Percentiles rank a stretch among this genome's conserved stretches.
Evolutionary conservation across 2,329 filamentous ascomycete genomes (phyloP).

Genomic region (Colletotrichum sp.): DNA sequence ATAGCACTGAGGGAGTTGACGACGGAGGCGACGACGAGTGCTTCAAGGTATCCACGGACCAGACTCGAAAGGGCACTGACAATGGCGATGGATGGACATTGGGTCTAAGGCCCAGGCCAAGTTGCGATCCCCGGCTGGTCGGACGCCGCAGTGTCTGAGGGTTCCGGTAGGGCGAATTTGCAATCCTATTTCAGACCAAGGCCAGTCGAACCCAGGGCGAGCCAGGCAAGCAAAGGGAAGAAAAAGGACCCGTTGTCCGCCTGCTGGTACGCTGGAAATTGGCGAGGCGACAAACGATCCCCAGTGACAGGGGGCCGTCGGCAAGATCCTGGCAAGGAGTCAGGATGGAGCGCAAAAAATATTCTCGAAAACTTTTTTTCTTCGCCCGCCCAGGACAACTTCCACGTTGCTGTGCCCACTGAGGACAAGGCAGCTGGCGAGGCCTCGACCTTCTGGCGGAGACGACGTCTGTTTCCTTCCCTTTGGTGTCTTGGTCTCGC

Average conservation of each 20-base stretch:
- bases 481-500: not conserved
- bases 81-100: not conserved
- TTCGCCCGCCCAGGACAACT: not conserved
- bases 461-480: not conserved
- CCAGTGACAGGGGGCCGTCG: constrained; percentile 4
- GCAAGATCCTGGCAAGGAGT: constrained; percentile 8
- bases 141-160: constrained; percentile 19
- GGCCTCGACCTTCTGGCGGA: not conserved
- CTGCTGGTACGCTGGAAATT: constrained; percentile 8
- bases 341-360: not conserved
- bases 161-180: constrained; percentile 1
- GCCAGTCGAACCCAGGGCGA: not conserved
- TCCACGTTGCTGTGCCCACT: constrained; percentile 13
- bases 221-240: not conserved
- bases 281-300: constrained; percentile 1
- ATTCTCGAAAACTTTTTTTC: not conserved
- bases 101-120: not conserved
- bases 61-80: not conserved
- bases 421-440: not conserved
- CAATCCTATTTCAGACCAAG: not conserved
- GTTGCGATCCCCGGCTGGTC: constrained; percentile 7
- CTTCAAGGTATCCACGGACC: not conserved
- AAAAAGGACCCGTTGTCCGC: not conserved
- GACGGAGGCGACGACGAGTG: not conserved
- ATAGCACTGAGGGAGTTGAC: not conserved